Conservation (phyloP, 179 eudicot species). For the Patellifolia procumbens region DNA sequence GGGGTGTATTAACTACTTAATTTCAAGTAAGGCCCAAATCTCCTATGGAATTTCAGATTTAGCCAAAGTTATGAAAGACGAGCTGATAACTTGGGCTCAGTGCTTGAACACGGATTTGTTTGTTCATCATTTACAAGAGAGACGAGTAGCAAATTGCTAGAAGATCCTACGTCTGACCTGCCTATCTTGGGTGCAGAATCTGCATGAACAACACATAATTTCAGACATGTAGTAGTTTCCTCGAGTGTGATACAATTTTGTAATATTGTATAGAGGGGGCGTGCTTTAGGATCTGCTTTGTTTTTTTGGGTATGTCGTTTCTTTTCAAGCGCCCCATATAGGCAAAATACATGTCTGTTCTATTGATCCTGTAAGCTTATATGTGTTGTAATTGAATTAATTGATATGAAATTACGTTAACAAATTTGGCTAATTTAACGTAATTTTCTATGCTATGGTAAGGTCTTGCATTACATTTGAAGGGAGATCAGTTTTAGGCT, state of each 20-base stretch:
- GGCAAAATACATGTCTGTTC: not conserved
- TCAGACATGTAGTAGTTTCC: slow-evolving; percentile 13
- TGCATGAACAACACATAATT: not conserved
- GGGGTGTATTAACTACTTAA: slow-evolving; percentile 32
- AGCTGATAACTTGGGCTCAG: not conserved
- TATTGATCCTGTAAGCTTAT: slow-evolving; percentile 7
- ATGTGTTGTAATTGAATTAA: slow-evolving; percentile 25
- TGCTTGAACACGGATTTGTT: not conserved
- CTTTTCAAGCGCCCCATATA: slow-evolving; percentile 13
- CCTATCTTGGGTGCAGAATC: not conserved
- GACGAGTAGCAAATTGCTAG: slow-evolving; percentile 3
- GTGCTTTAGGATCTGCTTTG: not conserved
- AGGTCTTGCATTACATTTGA: not conserved
- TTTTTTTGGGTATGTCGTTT: not conserved
- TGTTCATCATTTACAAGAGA: slow-evolving; percentile 10
- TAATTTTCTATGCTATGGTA: not conserved
- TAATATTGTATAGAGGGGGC: slow-evolving; percentile 30
- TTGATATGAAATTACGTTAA: slow-evolving; percentile 8
- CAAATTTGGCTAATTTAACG: slow-evolving; percentile 16
- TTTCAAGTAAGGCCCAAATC: not conserved
- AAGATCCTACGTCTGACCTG: not conserved
- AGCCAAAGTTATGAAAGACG: too few species aligned
- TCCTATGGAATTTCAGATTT: not conserved
- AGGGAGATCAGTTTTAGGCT: too few species aligned
- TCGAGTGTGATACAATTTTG: slow-evolving; percentile 21